Evolutionary conservation across 331 rosid species (phyloP).

Genomic region (Rosa hybrid): DNA sequence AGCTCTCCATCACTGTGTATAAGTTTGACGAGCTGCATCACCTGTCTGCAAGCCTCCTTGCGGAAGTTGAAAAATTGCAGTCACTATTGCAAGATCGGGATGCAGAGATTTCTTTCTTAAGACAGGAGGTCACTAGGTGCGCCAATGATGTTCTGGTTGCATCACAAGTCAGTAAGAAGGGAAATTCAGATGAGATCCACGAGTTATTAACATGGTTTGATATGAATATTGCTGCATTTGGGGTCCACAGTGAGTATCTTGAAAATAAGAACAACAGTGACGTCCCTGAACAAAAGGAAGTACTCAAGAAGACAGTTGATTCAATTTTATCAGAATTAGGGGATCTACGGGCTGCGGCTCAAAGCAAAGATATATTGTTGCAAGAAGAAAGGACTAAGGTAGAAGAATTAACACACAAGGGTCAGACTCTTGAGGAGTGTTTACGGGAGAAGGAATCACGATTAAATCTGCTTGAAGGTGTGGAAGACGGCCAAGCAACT

Average conservation of each 20-base stretch:
- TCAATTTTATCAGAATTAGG: conserved; percentile 62
- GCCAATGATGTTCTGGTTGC: conserved; percentile 87
- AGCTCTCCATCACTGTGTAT: conserved; percentile 73
- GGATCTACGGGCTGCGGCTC: conserved; percentile 54
- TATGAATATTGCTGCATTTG: conserved; percentile 48
- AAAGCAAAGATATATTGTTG: conserved; percentile 69
- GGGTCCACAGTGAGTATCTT: conserved; percentile 45
- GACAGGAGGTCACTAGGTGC: conserved; percentile 97
- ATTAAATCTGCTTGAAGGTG: conserved; percentile 82
- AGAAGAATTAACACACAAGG: conserved; percentile 58
- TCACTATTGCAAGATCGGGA: conserved; percentile 94
- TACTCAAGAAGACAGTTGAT: conserved; percentile 60
- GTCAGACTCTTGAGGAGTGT: conserved; percentile 62
- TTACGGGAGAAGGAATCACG: conserved; percentile 66
- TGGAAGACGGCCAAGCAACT: conserved; percentile 54
- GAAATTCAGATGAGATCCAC: conserved; percentile 55
- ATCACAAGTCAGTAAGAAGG: conserved; percentile 66
- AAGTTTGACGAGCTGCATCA: conserved; percentile 97
- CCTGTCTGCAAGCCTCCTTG: conserved; percentile 78
- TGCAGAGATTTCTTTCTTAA: conserved; percentile 86
- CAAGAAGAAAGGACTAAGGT: conserved; percentile 75
- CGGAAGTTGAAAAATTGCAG: conserved; percentile 92
- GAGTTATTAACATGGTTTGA: conserved; percentile 80
- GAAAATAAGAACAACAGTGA: conserved; percentile 46
- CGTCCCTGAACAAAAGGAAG: conserved; percentile 61